Conservation (phyloP, 306 rosid species). For the Arachis stenosperma region DNA sequence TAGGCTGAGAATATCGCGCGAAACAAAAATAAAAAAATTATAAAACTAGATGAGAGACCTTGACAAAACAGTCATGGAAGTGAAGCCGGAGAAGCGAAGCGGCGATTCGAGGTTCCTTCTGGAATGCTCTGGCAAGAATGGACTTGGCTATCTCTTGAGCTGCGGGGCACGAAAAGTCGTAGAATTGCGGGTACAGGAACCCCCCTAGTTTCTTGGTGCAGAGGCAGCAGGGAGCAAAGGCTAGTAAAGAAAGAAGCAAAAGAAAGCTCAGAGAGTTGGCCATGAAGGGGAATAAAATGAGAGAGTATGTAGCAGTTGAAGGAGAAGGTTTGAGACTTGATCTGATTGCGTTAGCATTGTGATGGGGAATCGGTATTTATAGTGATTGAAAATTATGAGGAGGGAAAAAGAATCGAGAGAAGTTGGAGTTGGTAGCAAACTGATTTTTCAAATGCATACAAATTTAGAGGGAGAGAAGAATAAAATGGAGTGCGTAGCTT, state of each 20-base stretch:
- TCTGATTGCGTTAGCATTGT: conserved; percentile 36
- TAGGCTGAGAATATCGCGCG: too few relatives aligned
- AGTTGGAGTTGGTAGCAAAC: conserved; percentile 64
- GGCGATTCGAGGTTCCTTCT: conserved; percentile 69
- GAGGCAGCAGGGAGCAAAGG: conserved; percentile 62
- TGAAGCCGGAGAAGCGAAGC: conserved; percentile 89
- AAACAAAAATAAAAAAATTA: too few relatives aligned
- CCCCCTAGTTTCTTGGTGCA: conserved; percentile 48
- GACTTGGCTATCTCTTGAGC: conserved; percentile 73
- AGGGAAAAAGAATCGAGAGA: conserved; percentile 19
- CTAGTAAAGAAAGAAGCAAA: conserved; percentile 60
- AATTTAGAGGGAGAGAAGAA: conserved; percentile 1
- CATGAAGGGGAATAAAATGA: conserved; percentile 37
- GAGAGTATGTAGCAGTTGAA: conserved; percentile 12
- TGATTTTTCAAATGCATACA: conserved; percentile 32
- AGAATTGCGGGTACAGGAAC: conserved; percentile 81
- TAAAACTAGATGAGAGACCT: conserved; percentile 49
- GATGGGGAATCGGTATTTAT: conserved; percentile 52
- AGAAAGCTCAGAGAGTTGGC: conserved; percentile 47
- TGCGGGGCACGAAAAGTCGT: conserved; percentile 80
- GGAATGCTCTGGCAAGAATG: conserved; percentile 66
- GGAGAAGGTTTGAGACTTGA: conserved; percentile 27
- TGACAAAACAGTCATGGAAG: conserved; percentile 92
- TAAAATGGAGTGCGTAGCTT: conserved; percentile 49
- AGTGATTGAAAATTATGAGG: conserved; percentile 25